Conservation (phyloP, 2,329 filamentous ascomycete species). For the Botrytis galanthina region DNA sequence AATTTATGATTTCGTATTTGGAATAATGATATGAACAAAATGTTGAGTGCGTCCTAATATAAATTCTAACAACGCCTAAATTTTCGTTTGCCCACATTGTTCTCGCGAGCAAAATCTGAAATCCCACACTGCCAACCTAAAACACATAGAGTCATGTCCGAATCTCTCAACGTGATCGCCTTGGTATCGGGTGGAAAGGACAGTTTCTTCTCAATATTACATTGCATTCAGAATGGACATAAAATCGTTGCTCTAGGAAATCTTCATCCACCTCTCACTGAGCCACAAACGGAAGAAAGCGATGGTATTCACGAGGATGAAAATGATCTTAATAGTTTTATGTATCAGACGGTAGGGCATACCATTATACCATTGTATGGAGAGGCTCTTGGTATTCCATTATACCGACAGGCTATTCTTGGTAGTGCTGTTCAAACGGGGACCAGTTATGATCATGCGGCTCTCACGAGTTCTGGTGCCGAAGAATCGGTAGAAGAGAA, state of each 20-base stretch:
- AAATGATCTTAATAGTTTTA: conserved; percentile 89
- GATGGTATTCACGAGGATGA: conserved; percentile 40
- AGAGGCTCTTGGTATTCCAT: conserved; percentile 71
- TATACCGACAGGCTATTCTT: conserved; percentile 76
- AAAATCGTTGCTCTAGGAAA: conserved; percentile 85
- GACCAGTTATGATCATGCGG: conserved; percentile 59
- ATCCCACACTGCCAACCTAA: neutral
- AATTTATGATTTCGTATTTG: neutral
- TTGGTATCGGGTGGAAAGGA: conserved; percentile 96
- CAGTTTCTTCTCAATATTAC: conserved; percentile 88
- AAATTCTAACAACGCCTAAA: neutral
- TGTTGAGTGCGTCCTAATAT: neutral
- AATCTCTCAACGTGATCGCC: conserved; percentile 74
- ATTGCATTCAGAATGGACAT: conserved; percentile 85
- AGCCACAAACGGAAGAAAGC: neutral
- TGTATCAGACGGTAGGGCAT: conserved; percentile 98
- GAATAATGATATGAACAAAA: neutral
- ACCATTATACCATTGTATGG: conserved; percentile 82
- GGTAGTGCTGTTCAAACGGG: conserved; percentile 69
- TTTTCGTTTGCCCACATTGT: neutral
- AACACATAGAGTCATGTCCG: conserved; percentile 41
- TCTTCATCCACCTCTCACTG: conserved; percentile 60
- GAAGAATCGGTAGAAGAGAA: neutral
- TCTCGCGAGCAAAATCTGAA: conserved; percentile 7
- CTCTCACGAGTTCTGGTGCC: conserved; percentile 26